These are phyloP conservation scores for Puccinellia tenuiflora DNA, from an alignment of 176 grass and related monocot genomes.

Conservation along the genomic window DNA sequence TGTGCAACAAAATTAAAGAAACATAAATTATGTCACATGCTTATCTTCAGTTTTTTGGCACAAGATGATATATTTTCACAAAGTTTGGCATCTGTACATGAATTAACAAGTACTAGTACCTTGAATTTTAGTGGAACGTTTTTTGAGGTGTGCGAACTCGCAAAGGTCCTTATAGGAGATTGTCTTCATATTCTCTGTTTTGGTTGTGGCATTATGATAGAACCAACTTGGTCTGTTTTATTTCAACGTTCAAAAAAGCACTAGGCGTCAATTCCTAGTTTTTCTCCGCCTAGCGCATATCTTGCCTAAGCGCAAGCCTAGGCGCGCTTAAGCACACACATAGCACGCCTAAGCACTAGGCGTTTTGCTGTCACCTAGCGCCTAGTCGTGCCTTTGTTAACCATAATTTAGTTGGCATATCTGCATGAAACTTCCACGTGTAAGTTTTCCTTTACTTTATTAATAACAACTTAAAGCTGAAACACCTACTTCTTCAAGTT, in stretches of 20 bases:
- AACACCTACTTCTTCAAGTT: conserved; percentile 43
- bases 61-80: background rate
- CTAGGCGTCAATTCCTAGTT: no score
- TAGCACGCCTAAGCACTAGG: no score
- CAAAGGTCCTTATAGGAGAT: background rate
- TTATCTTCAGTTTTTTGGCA: background rate
- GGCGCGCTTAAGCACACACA: no score
- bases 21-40: background rate
- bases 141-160: background rate
- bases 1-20: background rate
- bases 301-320: no score
- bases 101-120: background rate
- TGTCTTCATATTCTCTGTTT: background rate
- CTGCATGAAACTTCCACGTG: background rate
- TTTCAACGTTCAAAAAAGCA: no score
- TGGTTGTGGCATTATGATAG: background rate
- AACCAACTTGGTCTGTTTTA: background rate
- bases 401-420: background rate
- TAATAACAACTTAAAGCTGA: conserved; percentile 16
- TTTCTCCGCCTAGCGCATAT: no score
- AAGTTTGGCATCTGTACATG: background rate
- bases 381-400: background rate
- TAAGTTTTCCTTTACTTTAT: background rate
- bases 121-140: background rate
- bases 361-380: no score